These are phyloP conservation scores for Escovopsis sp. DNA, from an alignment of 2,329 filamentous ascomycete genomes.

Conservation along the genomic window DNA sequence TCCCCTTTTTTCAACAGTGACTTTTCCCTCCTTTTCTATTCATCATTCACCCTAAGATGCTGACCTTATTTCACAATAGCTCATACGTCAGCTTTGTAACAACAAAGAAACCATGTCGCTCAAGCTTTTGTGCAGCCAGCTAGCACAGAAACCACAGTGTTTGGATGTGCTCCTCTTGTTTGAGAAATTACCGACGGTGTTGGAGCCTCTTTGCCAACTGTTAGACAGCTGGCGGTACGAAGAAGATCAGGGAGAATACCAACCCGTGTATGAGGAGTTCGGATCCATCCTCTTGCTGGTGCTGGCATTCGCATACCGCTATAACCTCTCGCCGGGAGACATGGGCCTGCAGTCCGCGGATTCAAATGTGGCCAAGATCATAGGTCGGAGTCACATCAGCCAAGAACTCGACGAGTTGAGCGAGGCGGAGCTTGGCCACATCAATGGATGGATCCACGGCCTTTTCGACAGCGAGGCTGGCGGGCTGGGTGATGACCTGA, in stretches of 20 bases:
- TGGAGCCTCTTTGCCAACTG: conserved; percentile 59
- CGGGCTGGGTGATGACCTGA: conserved; percentile 63
- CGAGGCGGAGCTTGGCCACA: conserved; percentile 47
- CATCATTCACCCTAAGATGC: too few species aligned
- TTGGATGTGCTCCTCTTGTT: conserved; percentile 67
- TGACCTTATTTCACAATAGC: conserved; percentile 22
- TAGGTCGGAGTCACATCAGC: conserved; percentile 43
- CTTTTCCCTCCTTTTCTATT: background rate
- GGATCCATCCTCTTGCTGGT: conserved; percentile 61
- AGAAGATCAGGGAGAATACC: conserved; percentile 70
- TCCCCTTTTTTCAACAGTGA: too few species aligned
- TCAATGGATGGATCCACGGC: conserved; percentile 62
- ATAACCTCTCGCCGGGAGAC: conserved; percentile 49
- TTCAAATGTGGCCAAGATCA: conserved; percentile 54
- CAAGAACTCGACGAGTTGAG: conserved; percentile 45
- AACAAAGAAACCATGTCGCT: conserved; percentile 70
- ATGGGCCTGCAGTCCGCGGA: conserved; percentile 44
- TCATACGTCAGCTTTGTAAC: conserved; percentile 53
- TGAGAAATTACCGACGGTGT: conserved; percentile 51
- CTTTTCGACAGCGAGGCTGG: conserved; percentile 62
- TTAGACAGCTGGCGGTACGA: conserved; percentile 71
- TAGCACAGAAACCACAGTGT: conserved; percentile 57
- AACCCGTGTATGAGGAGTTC: conserved; percentile 77
- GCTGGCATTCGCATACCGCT: conserved; percentile 61
- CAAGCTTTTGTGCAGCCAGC: conserved; percentile 55